These are phyloP conservation scores for Phaseolus lunatus DNA, from an alignment of 306 rosid genomes.

Conservation along the genomic window DNA sequence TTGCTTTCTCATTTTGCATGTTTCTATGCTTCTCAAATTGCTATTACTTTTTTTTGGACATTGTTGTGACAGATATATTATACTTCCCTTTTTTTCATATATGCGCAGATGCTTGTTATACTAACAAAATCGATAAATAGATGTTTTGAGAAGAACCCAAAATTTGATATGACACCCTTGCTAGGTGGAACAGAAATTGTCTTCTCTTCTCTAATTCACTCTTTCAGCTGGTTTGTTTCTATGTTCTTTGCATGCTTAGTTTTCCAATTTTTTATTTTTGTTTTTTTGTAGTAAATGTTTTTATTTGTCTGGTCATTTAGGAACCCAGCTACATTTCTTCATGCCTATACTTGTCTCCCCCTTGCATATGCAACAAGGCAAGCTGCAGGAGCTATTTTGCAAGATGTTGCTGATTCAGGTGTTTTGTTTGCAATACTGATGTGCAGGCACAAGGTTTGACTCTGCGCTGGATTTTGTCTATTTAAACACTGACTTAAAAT, in stretches of 20 bases:
- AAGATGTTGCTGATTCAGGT: slow-evolving; percentile 94
- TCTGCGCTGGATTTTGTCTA: slow-evolving; percentile 1
- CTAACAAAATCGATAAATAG: slow-evolving; percentile 89
- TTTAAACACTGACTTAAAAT: slow-evolving; percentile 33
- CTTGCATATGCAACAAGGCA: slow-evolving; percentile 94
- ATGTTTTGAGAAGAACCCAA: slow-evolving; percentile 96
- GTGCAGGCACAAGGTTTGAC: slow-evolving; percentile 92
- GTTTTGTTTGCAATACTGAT: slow-evolving; percentile 91
- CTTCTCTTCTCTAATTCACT: slow-evolving; percentile 93
- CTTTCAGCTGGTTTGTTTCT: slow-evolving; percentile 89
- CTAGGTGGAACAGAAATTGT: slow-evolving; percentile 97
- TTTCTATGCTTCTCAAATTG: slow-evolving; percentile 33
- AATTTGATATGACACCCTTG: slow-evolving; percentile 96
- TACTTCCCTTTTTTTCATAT: slow-evolving; percentile 30
- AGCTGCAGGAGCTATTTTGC: slow-evolving; percentile 97
- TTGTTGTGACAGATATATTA: slow-evolving; percentile 39
- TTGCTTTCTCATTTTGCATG: slow-evolving; percentile 21
- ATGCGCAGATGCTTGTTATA: slow-evolving; percentile 93
- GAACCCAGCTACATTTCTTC: slow-evolving; percentile 96
- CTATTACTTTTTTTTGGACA: slow-evolving; percentile 29
- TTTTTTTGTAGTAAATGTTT: slow-evolving; percentile 30
- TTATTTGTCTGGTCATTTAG: slow-evolving; percentile 58
- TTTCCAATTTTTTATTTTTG: slow-evolving; percentile 14
- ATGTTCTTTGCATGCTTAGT: slow-evolving; percentile 28
- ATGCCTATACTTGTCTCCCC: slow-evolving; percentile 98